Evolutionary conservation across 805 yeast genomes (phyloP), one percentile per base, ranked within the genome.

Genomic region (Ogataea glucozyma): DNA sequence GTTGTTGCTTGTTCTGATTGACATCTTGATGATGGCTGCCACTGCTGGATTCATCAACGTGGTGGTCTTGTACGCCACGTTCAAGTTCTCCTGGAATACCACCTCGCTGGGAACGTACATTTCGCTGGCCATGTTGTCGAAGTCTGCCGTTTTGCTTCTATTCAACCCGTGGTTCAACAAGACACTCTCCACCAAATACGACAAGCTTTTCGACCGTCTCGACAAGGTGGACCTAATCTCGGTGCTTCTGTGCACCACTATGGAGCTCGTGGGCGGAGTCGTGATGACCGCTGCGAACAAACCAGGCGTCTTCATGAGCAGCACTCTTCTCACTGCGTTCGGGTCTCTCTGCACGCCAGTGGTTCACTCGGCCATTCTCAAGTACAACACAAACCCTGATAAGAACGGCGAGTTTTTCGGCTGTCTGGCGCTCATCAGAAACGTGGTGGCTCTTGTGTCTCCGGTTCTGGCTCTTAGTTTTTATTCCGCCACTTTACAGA

Each of bases 321-420:
- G 66, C 18, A 63, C 70, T 0, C 26, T 65, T 1, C 56, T 79
- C 10, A 62, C 72, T 3, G 62, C 82, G 1, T 54, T 81, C 30
- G 77, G 81, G 1, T 66, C 81, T 0, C 42, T 79, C 4, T 66
- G 72, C 1, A 65, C 77, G 1, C 91, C 93, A 1, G 70, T 82
- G 0, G 48, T 83, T 9, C 83, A 78, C 53, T 71, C 84, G 0
- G 51, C 85, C 1, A 62, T 83, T 9, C 70, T 81, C 41, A 85
- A 85, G 58, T 80, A 81, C 58, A 76, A 72, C 47, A 23, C 45
- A 12, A 77, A 79, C 1, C 78, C 78, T 30, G 70, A 73, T 11
- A 73, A 73, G 47, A 71, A 78, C 4, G 95, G 95, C 13, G 88
- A 83, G 59, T 69, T 82, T 13, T 84, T 83, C 64, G 89, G 91